phyloP scores from a whole-genome alignment of 2,329 filamentous ascomycete species.

The Sclerotinia sclerotiorum region DNA sequence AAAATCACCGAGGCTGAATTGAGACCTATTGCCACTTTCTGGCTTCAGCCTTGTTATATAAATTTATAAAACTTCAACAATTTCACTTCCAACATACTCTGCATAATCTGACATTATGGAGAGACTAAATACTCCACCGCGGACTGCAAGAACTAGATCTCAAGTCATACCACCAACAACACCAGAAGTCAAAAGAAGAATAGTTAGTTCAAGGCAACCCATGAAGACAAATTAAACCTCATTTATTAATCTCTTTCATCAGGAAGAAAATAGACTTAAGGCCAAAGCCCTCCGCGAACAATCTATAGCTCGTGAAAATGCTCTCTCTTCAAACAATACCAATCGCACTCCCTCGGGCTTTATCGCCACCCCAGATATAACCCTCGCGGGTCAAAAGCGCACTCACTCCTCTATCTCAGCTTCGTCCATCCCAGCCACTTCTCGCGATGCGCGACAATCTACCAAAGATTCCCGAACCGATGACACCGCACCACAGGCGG shows the following conservation, averaged over 20 bases:
- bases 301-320: slow-evolving; percentile 61
- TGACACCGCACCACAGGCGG: slow-evolving; percentile 53
- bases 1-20: slow-evolving; percentile 16
- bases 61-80: neutral
- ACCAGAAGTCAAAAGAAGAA: slow-evolving; percentile 55
- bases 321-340: slow-evolving; percentile 41
- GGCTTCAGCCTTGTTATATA: slow-evolving; percentile 18
- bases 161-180: slow-evolving; percentile 49
- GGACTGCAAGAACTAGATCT: neutral
- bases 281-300: slow-evolving; percentile 83
- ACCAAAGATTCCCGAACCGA: slow-evolving; percentile 42
- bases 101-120: slow-evolving; percentile 28
- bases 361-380: slow-evolving; percentile 65
- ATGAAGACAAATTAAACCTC: neutral
- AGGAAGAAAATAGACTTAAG: slow-evolving; percentile 86
- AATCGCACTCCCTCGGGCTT: slow-evolving; percentile 65
- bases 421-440: slow-evolving; percentile 53
- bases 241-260: slow-evolving; percentile 19
- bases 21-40: slow-evolving; percentile 14
- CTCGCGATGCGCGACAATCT: slow-evolving; percentile 59
- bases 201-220: slow-evolving; percentile 45
- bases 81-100: neutral
- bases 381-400: slow-evolving; percentile 67
- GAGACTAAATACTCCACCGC: slow-evolving; percentile 32
- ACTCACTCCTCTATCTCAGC: slow-evolving; percentile 63